Evolutionary conservation across 1,139 yeast species (phyloP).

Genomic region (Diutina mesorugosa): DNA sequence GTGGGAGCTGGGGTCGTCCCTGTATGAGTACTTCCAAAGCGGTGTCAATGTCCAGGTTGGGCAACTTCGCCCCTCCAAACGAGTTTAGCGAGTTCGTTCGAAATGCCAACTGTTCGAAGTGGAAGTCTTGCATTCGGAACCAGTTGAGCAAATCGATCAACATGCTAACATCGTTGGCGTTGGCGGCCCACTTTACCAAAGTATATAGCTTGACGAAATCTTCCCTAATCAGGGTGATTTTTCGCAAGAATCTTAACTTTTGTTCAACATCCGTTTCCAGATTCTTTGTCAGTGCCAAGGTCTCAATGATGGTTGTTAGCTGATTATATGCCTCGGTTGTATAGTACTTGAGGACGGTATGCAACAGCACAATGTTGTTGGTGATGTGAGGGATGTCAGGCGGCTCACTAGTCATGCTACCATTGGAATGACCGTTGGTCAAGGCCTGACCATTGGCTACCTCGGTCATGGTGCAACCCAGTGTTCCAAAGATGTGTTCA

Average conservation of each 20-base stretch:
- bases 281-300: conserved; percentile 23
- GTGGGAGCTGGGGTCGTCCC: conserved; percentile 68
- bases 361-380: conserved; percentile 54
- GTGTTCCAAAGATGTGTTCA: background rate
- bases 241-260: conserved; percentile 54
- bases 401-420: conserved; percentile 4
- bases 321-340: conserved; percentile 55
- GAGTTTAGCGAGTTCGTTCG: conserved; percentile 49
- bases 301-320: conserved; percentile 47
- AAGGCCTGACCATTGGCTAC: background rate
- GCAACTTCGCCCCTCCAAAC: conserved; percentile 73
- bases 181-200: conserved; percentile 74
- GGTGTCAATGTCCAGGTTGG: conserved; percentile 79
- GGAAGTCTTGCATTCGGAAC: conserved; percentile 65
- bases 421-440: background rate
- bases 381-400: conserved; percentile 66
- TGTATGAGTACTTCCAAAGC: conserved; percentile 72
- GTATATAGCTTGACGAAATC: conserved; percentile 79
- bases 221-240: conserved; percentile 60
- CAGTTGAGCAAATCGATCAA: conserved; percentile 80
- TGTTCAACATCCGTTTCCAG: conserved; percentile 43
- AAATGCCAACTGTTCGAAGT: conserved; percentile 42
- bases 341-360: conserved; percentile 44
- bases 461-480: background rate
- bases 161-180: conserved; percentile 54